Evolutionary conservation across 495 filamentous ascomycete species (phyloP), one percentile per base, ranked within the genome.

Genomic region (Aspergillus affinis): DNA sequence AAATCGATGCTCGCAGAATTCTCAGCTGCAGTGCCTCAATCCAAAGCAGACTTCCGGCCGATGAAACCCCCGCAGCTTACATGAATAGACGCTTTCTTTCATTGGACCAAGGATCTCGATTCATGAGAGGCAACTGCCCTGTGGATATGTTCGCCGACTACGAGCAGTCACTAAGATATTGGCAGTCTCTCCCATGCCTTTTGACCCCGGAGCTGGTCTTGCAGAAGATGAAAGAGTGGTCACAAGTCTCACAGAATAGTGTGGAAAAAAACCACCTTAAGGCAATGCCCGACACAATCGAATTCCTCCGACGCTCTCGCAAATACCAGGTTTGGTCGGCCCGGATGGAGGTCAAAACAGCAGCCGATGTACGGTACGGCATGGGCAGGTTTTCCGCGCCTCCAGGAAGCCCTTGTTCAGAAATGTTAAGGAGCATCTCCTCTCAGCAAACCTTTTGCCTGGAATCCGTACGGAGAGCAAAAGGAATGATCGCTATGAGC

Each of bases 301-400:
- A 46, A 10, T 8, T 17, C 19, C 21, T 60, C 3, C 53, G 36
- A 51, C 17, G 57, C 45, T 57, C 59, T 32, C 60, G 63, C 3
- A 77, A 60, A 49, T 71, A 73, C 51, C 67, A 70, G 32, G 55
- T 60, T 20, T 80, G 77, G 77, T 74, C 76, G 9, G 69, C 75
- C 19, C 63, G 67, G 29, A 73, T 80, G 72, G 70, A 76, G 49
- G 19, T 78, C 8, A 61, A 69, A 47, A 60, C 68, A 20, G 54
- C 54, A 3, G 58, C 58, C 12, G 44, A 30, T 10, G 32, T 58
- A 2, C 21, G 59, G 17, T 23, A 61, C 23, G 57, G 62, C 27
- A 51, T 58, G 3, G 48, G 55, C 8, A 68, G 63, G 30, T 64
- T 70, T 13, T 63, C 64, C 23, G 72, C 67, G 1, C 76, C 76